Percentiles rank a stretch among this genome's conserved stretches.
These are phyloP conservation scores for Xylaria sp. DNA, from an alignment of 2,329 filamentous ascomycete genomes.

Conservation along the genomic window DNA sequence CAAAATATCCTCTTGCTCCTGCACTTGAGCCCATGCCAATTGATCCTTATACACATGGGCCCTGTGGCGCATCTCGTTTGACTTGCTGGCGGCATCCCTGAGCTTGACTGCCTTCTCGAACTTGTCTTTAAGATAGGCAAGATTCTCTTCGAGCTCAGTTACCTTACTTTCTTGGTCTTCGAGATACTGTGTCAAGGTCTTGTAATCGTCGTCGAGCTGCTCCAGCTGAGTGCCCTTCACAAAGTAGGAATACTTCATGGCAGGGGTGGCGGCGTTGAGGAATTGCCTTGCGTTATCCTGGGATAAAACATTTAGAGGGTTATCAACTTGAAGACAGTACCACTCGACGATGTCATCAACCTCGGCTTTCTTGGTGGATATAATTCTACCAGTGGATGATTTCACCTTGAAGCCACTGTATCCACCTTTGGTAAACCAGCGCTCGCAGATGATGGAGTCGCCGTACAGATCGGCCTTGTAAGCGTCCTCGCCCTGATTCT, in stretches of 20 bases:
- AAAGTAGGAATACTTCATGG: conserved; percentile 95
- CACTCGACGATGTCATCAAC: conserved; percentile 93
- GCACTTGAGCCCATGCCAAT: conserved; percentile 86
- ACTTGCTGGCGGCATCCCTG: conserved; percentile 68
- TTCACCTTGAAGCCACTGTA: conserved; percentile 88
- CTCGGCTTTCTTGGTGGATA: conserved; percentile 84
- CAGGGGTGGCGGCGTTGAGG: conserved; percentile 79
- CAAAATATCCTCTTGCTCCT: conserved; percentile 69
- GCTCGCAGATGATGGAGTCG: conserved; percentile 85
- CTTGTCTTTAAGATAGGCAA: conserved; percentile 63
- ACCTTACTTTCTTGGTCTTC: conserved; percentile 73
- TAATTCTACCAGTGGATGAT: conserved; percentile 67
- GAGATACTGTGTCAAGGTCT: conserved; percentile 77
- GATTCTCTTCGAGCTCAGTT: conserved; percentile 63
- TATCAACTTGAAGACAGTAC: conserved; percentile 92
- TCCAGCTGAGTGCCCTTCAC: conserved; percentile 93
- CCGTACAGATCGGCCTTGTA: conserved; percentile 86
- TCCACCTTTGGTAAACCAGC: conserved; percentile 78
- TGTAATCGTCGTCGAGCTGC: conserved; percentile 89
- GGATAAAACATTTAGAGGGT: conserved; percentile 92
- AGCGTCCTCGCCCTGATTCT: conserved; percentile 84
- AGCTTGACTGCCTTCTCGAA: conserved; percentile 67
- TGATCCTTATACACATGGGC: conserved; percentile 66
- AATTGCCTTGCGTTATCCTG: conserved; percentile 96
- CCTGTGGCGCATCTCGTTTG: conserved; percentile 67